Base-by-base conservation (phyloP, 345 rosid species). In the Garcia nutans region DNA sequence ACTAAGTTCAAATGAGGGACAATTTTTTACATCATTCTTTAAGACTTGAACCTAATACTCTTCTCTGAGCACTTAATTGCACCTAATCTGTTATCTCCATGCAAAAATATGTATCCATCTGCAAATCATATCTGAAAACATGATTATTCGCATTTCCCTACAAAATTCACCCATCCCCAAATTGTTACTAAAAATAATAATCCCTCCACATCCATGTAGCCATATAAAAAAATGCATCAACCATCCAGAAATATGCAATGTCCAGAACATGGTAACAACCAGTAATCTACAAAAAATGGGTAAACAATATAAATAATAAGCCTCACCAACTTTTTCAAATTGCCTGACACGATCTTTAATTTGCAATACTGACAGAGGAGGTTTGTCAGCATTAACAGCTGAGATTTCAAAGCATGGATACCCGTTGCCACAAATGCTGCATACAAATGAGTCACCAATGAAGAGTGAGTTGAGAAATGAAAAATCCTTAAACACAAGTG, bases 371-470 rank as follows among this genome's bases (percentile, higher is more conserved):
- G 92, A 85, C 66, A 93, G 82, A 2, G 97, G 90, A 81, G 96
- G 96, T 74, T 96, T 96, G 89, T 96, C 98, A 2, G 99, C 98
- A 87, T 92, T 96, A 74, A 96, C 78, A 23, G 96, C 96, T 22
- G 98, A 93, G 65, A 93, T 68, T 85, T 96, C 98, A 59, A 96
- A 96, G 84, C 99, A 92, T 37, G 97, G 97, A 78, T 86, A 88
- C 23, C 95, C 99, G 61, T 85, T 70, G 54, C 91, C 87, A 74
- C 76, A 80, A 42, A 87, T 79, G 71, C 99, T 96, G 86, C 87
- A 85, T 60, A 56, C 84, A 78, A 24, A 78, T 59, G 59, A 50
- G 52, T 26, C 59, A 71, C 31, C 77, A 81, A 70, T 76, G 69
- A 77, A 52, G 76, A 72, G 60, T 23, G 24, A 74, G 55, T 65